Conservation (phyloP, 805 yeast species). For the Barnettozyma siamensis region DNA sequence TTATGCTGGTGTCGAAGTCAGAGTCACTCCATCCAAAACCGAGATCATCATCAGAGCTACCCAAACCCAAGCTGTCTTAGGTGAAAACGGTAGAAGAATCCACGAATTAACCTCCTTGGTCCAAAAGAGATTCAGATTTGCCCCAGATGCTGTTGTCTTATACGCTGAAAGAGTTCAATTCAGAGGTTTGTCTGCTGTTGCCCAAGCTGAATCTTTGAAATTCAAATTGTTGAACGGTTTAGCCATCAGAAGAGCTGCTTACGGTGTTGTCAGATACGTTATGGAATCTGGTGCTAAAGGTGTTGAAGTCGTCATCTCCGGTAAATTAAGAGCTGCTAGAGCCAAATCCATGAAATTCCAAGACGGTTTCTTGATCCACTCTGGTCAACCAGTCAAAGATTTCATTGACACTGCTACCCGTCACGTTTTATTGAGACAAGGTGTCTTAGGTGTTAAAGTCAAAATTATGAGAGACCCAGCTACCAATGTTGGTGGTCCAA, state of each 20-base stretch:
- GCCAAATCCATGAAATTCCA: constrained; percentile 99
- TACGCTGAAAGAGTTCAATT: constrained; percentile 99
- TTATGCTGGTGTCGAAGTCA: constrained; percentile 99
- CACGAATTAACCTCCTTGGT: constrained; percentile 96
- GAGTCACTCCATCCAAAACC: constrained; percentile 96
- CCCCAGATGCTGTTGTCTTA: constrained; percentile 88
- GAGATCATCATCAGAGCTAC: constrained; percentile 99
- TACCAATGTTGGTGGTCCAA: constrained; percentile 77
- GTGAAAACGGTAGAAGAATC: constrained; percentile 99
- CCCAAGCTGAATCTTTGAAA: constrained; percentile 98
- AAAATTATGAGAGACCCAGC: constrained; percentile 99
- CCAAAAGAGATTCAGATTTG: constrained; percentile 97
- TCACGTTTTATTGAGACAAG: constrained; percentile 99
- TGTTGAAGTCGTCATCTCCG: constrained; percentile 99
- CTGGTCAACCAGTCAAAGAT: constrained; percentile 99
- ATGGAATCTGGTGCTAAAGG: constrained; percentile 99
- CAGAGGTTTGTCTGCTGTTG: constrained; percentile 99
- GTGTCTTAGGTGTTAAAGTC: constrained; percentile 99
- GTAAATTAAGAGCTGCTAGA: constrained; percentile 99
- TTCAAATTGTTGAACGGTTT: constrained; percentile 98
- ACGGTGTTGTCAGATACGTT: constrained; percentile 99
- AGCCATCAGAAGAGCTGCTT: constrained; percentile 99
- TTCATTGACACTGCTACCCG: constrained; percentile 98
- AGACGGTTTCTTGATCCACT: constrained; percentile 99
- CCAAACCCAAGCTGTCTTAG: constrained; percentile 96